A percentile compares a stretch with the other conserved stretches of the same genome.
Evolutionary conservation across 106 monocot genomes (phyloP).

Genomic region (Dendrobium huoshanense): DNA sequence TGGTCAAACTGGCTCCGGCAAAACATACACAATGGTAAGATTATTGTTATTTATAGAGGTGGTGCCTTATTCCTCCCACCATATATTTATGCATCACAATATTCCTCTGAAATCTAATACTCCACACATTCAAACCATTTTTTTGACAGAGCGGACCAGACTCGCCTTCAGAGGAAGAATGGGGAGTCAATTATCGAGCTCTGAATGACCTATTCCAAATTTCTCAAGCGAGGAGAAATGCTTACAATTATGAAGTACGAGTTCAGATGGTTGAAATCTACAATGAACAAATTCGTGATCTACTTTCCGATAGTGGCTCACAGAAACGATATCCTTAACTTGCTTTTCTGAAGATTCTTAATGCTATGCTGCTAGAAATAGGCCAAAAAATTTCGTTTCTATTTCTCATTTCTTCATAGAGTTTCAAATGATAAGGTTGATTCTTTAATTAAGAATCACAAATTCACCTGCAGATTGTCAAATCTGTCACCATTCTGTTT

Average conservation of each 20-base stretch:
- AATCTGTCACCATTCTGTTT: not conserved
- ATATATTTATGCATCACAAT: not conserved
- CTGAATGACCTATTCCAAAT: conserved; percentile 81
- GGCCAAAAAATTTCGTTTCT: not conserved
- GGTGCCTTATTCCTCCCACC: not conserved
- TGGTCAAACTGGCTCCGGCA: conserved; percentile 97
- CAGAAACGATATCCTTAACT: conserved; percentile 91
- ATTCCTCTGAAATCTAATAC: not conserved
- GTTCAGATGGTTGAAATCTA: conserved; percentile 99
- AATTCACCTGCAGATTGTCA: not conserved
- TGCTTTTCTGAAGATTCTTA: not conserved
- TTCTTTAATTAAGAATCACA: not conserved
- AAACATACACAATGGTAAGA: conserved; percentile 96
- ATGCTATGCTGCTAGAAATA: not conserved
- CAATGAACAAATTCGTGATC: conserved; percentile 99
- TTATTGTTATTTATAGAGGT: conserved; percentile 3
- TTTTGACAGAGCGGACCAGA: conserved; percentile 69
- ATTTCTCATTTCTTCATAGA: not conserved
- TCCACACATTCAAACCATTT: not conserved
- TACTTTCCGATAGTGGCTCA: conserved; percentile 50
- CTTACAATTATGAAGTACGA: conserved; percentile 65
- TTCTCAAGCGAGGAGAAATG: conserved; percentile 52
- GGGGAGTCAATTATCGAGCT: conserved; percentile 94
- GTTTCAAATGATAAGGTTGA: not conserved
- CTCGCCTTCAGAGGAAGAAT: conserved; percentile 58